These are phyloP conservation scores for Xylaria flabelliformis DNA, from an alignment of 495 filamentous ascomycete species.

Conservation along the genomic window DNA sequence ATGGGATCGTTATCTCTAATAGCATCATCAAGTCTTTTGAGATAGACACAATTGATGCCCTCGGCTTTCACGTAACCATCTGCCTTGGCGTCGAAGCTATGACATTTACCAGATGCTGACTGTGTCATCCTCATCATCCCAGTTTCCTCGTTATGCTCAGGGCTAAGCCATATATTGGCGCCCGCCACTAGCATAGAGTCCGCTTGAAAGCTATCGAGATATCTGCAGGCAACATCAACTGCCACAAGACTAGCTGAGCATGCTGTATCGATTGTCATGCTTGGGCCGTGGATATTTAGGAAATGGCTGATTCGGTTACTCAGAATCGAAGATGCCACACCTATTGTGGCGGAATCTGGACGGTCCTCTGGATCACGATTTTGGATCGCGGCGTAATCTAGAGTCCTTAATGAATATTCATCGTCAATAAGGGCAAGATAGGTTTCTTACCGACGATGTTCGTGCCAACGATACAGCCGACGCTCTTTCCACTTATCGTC, in stretches of 20 bases:
- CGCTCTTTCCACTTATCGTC: slow-evolving; percentile 67
- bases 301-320: slow-evolving; percentile 35
- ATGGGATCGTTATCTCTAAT: slow-evolving; percentile 54
- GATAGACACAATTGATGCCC: slow-evolving; percentile 48
- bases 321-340: slow-evolving; percentile 22
- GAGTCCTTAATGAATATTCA: background rate
- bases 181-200: slow-evolving; percentile 25
- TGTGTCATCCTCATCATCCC: slow-evolving; percentile 20
- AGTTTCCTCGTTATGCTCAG: slow-evolving; percentile 19
- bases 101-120: slow-evolving; percentile 43
- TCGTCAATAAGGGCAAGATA: background rate
- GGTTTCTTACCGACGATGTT: slow-evolving; percentile 62
- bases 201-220: slow-evolving; percentile 10
- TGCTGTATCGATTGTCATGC: slow-evolving; percentile 43
- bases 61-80: slow-evolving; percentile 57
- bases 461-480: slow-evolving; percentile 81
- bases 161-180: slow-evolving; percentile 19
- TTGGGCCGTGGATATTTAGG: slow-evolving; percentile 26
- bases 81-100: slow-evolving; percentile 50
- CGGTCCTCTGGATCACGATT: slow-evolving; percentile 28
- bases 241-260: slow-evolving; percentile 48
- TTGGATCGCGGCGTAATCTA: slow-evolving; percentile 57
- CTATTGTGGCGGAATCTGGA: background rate
- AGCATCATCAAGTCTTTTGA: slow-evolving; percentile 58
- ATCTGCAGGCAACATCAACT: slow-evolving; percentile 43